Evolutionary conservation across 208 protist species (phyloP).

Genomic region (Crithidia acanthocephali): DNA sequence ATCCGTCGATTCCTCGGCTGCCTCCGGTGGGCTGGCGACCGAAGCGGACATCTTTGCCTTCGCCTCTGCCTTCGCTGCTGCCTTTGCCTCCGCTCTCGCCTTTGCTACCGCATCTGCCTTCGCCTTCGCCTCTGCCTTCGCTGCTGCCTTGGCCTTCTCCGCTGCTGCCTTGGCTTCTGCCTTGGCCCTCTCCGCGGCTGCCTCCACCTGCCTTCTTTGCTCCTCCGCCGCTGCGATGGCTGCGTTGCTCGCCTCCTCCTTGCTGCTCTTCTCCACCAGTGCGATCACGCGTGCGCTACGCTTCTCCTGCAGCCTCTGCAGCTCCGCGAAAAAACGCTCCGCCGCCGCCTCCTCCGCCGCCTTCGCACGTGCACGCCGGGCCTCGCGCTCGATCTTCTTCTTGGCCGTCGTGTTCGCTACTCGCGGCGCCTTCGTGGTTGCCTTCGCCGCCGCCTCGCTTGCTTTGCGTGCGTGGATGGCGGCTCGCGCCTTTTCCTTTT

Average conservation of each 20-base stretch:
- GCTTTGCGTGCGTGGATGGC: neutral
- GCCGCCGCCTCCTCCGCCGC: constrained; percentile 12
- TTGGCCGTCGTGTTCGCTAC: neutral
- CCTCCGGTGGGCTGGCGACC: neutral
- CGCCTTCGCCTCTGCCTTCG: neutral
- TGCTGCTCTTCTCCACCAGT: constrained; percentile 2
- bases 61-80: neutral
- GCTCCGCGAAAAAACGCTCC: constrained; percentile 15
- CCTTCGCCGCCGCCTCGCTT: neutral
- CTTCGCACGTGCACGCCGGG: neutral
- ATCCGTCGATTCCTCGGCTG: neutral
- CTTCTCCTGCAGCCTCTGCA: constrained; percentile 15
- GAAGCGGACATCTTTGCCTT: neutral
- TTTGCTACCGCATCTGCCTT: too few species aligned
- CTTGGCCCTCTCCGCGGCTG: neutral
- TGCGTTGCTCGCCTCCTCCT: neutral
- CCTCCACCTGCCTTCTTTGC: neutral
- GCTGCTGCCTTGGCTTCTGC: neutral
- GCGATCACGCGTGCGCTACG: constrained; percentile 11
- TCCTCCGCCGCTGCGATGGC: neutral
- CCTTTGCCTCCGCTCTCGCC: neutral
- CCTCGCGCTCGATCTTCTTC: constrained; percentile 12
- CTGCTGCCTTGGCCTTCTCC: neutral
- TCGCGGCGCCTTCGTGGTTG: neutral
- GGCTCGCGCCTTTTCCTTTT: constrained; percentile 1